Evolutionary conservation across 192 early-diverging fungal species (phyloP), one percentile per base, ranked within the genome.

Genomic region (Phycomyces blakesleeanus): DNA sequence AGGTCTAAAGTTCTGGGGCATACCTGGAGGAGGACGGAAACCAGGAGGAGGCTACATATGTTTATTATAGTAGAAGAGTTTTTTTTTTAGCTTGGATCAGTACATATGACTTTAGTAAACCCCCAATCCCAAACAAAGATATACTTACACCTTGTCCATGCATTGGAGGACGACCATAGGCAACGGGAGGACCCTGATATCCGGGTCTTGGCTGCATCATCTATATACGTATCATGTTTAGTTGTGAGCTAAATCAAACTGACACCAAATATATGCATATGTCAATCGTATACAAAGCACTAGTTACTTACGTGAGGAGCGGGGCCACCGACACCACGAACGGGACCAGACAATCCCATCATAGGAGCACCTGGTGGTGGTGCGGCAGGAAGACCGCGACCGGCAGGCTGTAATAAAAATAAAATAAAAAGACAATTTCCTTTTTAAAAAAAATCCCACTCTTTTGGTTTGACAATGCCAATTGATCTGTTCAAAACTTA

Each of bases 251-350:
- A 34, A 34, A 7, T 20, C 12, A 39, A 29, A 10, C 44, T 12
- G 29, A 16, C 49, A 20, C 18, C 21, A 61, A n/a, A 51, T 47
- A 40, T 39, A 54, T 59, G 20, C 52, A 59, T 6, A 26, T 26
- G 58, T 39, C 24, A 3, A 15, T 55, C 1, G 34, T 58, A 25
- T 27, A 27, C 3, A 25, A n/a, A n/a, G n/a, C 2, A 34, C 7
- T 34, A 5, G 29, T 34, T 22, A 64, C 71, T 73, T 67, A 73
- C 71, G 61, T 83, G 84, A 49, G 87, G 84, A 20, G 89, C 90
- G 37, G 96, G 96, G 27, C 94, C 97, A 68, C 97, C 95, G 41
- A 99, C 88, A 55, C 97, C 97, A 56, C 93, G 85, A n/a, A 97
- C 89, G 29, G 95, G 96, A 26, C 92, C 94, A 27, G 88, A 82